Evolutionary conservation across 305 asterid genomes (phyloP).

Genomic region (Solanum hybrid): DNA sequence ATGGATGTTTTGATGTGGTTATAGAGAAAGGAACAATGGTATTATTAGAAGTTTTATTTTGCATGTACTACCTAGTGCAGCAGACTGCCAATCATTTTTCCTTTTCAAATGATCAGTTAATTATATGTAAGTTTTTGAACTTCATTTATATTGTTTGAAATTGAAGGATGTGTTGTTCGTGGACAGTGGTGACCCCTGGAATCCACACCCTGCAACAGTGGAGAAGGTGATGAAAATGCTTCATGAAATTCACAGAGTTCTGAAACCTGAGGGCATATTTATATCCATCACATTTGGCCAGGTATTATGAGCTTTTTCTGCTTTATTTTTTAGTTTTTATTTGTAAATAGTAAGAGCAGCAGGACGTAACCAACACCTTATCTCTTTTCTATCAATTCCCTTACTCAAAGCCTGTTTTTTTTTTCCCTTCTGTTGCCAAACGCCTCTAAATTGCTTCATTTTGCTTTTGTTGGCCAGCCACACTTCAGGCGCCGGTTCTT

Average conservation of each 20-base stretch:
- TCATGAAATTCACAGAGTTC: conserved; percentile 67
- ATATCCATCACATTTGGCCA: conserved; percentile 91
- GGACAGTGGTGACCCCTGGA: conserved; percentile 98
- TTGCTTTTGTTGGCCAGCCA: conserved; percentile 38
- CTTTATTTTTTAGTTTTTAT: background rate
- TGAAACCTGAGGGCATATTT: conserved; percentile 76
- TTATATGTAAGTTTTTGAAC: background rate
- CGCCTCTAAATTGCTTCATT: background rate
- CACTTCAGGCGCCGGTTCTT: conserved; percentile 83
- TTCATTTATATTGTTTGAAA: conserved; percentile 1
- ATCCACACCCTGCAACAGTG: conserved; percentile 66
- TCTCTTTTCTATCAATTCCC: background rate
- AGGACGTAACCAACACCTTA: background rate
- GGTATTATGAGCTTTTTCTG: conserved; percentile 30
- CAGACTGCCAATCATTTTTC: background rate
- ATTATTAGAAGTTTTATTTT: conserved; percentile 6
- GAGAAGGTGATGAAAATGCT: conserved; percentile 74
- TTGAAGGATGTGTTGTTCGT: conserved; percentile 90
- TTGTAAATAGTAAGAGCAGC: background rate
- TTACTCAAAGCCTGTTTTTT: background rate
- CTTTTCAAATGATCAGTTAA: background rate
- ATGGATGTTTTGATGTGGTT: conserved; percentile 77
- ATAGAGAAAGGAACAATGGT: conserved; percentile 99
- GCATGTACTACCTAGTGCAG: conserved; percentile 1
- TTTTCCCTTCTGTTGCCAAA: background rate